Evolutionary conservation across 2,329 filamentous ascomycete species (phyloP), one percentile per base, ranked within the genome.

Genomic region (Microcera coccophila): DNA sequence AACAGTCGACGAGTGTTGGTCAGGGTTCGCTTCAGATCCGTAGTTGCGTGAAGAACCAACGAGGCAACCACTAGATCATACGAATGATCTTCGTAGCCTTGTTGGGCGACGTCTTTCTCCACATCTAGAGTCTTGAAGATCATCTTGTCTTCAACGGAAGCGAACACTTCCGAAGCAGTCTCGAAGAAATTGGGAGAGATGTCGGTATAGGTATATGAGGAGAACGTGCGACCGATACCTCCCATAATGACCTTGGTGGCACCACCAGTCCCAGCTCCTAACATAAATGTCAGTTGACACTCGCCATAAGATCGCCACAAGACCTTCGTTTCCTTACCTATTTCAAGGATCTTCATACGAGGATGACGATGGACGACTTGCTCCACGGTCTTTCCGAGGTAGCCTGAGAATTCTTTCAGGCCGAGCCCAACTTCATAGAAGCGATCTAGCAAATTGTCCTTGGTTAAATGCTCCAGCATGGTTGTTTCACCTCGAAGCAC

Each of bases 131-230:
- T 20, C 15, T 26, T 11, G 16, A 37, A 26, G 20, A 39, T n/a
- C 8, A 12, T 4, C 37, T 24, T 29, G 15, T 28, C 4, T 24
- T 8, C 14, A 7, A 4, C 35, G 8, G 29, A n/a, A 36, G 2
- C 49, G 39, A 4, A 46, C 39, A 0, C 60, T 61, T 2, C 43
- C 22, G 12, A 26, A 12, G 22, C 22, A 26, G 7, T 26, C 36
- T 55, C 54, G 24, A 69, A 67, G 48, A 67, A 68, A 1, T 42
- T 53, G 1, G 54, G 43, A 0, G 64, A 70, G 4, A 71, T 62
- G 31, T 73, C 70, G 0, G 68, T 70, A 35, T 62, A 73, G 0
- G 57, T 64, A 45, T 71, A 71, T n/a, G 62, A 9, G 16, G 5
- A 5, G 20, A 9, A 35, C 7, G 7, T 26, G 22, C 12, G 22